Evolutionary conservation across 257 asterid genomes (phyloP).

Genomic region (Sherardia arvensis): DNA sequence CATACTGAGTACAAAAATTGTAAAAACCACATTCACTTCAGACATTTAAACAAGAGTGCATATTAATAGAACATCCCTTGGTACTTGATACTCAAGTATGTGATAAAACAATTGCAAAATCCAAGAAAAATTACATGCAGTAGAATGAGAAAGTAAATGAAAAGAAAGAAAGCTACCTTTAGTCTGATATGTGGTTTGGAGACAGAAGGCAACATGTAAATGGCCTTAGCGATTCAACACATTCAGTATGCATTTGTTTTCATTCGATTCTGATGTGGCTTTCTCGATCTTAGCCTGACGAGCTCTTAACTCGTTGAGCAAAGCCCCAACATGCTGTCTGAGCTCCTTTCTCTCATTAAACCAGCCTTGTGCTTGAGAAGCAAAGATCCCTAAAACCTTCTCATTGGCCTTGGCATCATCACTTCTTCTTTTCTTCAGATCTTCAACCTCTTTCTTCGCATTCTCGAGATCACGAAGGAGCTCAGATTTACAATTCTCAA

Average conservation of each 20-base stretch:
- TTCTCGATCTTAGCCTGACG: slow-evolving; percentile 32
- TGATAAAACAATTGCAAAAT: too few species aligned
- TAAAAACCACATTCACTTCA: too few species aligned
- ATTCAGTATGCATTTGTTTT: slow-evolving; percentile 6
- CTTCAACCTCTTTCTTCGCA: too few species aligned
- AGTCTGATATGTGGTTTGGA: slow-evolving; percentile 7
- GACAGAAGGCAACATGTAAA: not conserved
- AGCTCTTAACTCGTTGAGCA: slow-evolving; percentile 49
- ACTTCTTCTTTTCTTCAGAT: too few species aligned
- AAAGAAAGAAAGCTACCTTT: not conserved
- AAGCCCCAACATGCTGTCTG: slow-evolving; percentile 53
- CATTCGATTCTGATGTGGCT: too few species aligned
- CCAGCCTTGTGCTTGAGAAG: slow-evolving; percentile 82
- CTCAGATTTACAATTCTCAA: too few species aligned
- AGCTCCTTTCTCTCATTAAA: slow-evolving; percentile 59
- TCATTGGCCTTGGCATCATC: slow-evolving; percentile 83
- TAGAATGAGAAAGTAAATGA: not conserved
- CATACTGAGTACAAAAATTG: not conserved
- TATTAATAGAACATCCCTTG: not conserved
- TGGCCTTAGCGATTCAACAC: not conserved
- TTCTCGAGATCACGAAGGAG: too few species aligned
- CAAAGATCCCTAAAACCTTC: slow-evolving; percentile 68
- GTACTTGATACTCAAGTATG: not conserved
- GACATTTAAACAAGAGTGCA: not conserved
- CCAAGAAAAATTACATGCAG: not conserved